Base-by-base conservation (phyloP, 2,329 filamentous ascomycete genomes). In the Pseudogymnoascus sp. region DNA sequence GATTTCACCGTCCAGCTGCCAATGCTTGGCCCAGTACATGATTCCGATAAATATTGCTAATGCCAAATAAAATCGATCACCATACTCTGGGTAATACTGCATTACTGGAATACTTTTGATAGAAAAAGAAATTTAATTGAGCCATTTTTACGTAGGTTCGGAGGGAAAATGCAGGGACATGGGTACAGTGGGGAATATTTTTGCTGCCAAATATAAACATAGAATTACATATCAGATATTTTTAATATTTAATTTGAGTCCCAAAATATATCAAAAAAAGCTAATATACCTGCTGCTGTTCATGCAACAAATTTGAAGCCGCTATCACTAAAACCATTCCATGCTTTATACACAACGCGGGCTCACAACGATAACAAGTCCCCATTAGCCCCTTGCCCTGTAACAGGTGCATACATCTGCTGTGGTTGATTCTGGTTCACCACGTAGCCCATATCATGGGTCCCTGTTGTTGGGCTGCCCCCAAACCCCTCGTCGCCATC, bases 371-470 rank as follows among this genome's bases (percentile, higher is more conserved):
- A 78, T 70, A 92, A 76, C 73, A 92, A 76, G 76, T 92, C 89
- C 6, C 86, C 87, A 66, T 89, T 90, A 66, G 80, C 82, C 8
- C 81, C 82, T 24, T 79, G 80, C 54, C 84, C 86, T 66, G 83
- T 81, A 24, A 84, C 81, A 10, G 86, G 86, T 71, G 89, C 86
- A 71, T 91, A 86, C 37, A 87, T 83, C 64, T 89, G 85, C 74
- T 95, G 84, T 44, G 87, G 87, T 63, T 86, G 86, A 68, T 90
- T 90, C 70, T 93, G 90, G 72, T 88, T 95, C 57, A 95, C 91
- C 59, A 95, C 86, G 69, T 87, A 86, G 59, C 80, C 81, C 63
- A 79, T 77, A 65, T 79, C 77, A 54, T 76, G 76, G 54, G 78
- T 79, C 21, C 78, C 79, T 33, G 79, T 81, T 4, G 64, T 65